A percentile compares a stretch with the other conserved stretches of the same genome.
These are phyloP conservation scores for Ophiostoma sp. DNA, from an alignment of 2,329 filamentous ascomycete genomes.

Conservation along the genomic window DNA sequence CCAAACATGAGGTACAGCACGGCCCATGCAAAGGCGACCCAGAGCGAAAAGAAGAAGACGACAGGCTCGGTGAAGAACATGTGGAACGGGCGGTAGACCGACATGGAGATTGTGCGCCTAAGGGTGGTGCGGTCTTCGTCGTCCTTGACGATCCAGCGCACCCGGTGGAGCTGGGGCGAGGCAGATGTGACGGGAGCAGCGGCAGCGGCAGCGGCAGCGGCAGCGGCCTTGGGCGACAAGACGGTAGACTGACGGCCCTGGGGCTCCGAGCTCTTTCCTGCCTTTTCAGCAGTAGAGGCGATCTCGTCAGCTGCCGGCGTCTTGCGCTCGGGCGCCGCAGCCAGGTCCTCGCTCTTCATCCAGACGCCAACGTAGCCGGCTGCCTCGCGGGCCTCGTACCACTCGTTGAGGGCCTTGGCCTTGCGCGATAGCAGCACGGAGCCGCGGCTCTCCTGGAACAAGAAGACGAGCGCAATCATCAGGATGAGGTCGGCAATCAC, in stretches of 20 bases:
- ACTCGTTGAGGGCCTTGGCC: slow-evolving; percentile 66
- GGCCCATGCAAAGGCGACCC: slow-evolving; percentile 87
- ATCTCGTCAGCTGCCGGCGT: slow-evolving; percentile 18
- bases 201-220: neutral
- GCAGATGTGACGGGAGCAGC: no score
- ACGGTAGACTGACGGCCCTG: neutral
- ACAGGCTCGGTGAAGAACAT: slow-evolving; percentile 70
- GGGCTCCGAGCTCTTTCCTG: neutral
- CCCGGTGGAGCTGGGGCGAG: slow-evolving; percentile 41
- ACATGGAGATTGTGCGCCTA: slow-evolving; percentile 63
- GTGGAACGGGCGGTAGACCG: slow-evolving; percentile 71
- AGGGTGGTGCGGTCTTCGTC: slow-evolving; percentile 71
- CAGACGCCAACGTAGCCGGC: slow-evolving; percentile 52
- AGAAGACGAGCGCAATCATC: slow-evolving; percentile 57
- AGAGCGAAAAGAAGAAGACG: slow-evolving; percentile 81
- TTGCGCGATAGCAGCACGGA: slow-evolving; percentile 73
- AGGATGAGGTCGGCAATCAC: slow-evolving; percentile 62
- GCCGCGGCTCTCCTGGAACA: slow-evolving; percentile 78
- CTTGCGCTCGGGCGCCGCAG: slow-evolving; percentile 4
- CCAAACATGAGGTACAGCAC: slow-evolving; percentile 80
- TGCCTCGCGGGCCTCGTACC: slow-evolving; percentile 68
- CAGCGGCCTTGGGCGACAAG: slow-evolving; percentile 17
- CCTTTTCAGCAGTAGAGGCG: neutral
- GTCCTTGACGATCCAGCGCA: slow-evolving; percentile 73
- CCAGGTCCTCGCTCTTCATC: slow-evolving; percentile 26